Percentiles rank a stretch among this genome's conserved stretches.
phyloP scores from a whole-genome alignment of 208 protist genomes.

The Leptomonas pyrrhocoris region DNA sequence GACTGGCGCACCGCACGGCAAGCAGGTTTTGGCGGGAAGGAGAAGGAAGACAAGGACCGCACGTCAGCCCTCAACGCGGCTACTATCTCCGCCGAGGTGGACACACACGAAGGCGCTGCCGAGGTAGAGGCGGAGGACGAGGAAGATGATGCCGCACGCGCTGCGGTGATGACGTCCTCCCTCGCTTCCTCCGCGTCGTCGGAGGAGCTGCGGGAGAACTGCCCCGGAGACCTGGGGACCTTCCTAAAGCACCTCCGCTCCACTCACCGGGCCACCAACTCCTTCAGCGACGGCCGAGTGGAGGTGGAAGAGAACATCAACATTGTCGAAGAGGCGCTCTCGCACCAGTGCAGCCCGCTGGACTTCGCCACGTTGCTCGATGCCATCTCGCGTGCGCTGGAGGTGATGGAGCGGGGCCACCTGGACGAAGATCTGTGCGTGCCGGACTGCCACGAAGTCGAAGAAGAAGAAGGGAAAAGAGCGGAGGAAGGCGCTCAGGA shows the following conservation, averaged over 20 bases:
- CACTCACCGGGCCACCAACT: constrained; percentile 19
- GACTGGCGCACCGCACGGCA: constrained; percentile 13
- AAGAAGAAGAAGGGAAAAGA: background rate
- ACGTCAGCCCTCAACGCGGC: no score
- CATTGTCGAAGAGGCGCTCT: constrained; percentile 50
- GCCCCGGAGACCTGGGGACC: background rate
- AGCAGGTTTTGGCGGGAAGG: background rate
- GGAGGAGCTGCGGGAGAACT: constrained; percentile 14
- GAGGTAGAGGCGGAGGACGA: background rate
- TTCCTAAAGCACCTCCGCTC: constrained; percentile 25
- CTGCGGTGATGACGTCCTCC: no score
- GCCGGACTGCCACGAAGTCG: constrained; percentile 36
- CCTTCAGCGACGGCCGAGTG: constrained; percentile 33
- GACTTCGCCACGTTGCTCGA: constrained; percentile 64
- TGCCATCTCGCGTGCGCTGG: constrained; percentile 45
- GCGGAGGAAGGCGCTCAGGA: constrained; percentile 5
- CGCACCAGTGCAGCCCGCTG: constrained; percentile 48
- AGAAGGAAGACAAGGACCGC: background rate
- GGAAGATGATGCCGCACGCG: no score
- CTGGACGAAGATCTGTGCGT: constrained; percentile 43
- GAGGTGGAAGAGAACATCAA: constrained; percentile 72
- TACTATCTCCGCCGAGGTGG: no score
- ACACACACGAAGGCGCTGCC: no score
- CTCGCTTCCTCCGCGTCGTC: constrained; percentile 8
- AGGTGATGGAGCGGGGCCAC: constrained; percentile 66